These are phyloP conservation scores for Acacia concinna DNA, from an alignment of 331 rosid species.

Conservation along the genomic window DNA sequence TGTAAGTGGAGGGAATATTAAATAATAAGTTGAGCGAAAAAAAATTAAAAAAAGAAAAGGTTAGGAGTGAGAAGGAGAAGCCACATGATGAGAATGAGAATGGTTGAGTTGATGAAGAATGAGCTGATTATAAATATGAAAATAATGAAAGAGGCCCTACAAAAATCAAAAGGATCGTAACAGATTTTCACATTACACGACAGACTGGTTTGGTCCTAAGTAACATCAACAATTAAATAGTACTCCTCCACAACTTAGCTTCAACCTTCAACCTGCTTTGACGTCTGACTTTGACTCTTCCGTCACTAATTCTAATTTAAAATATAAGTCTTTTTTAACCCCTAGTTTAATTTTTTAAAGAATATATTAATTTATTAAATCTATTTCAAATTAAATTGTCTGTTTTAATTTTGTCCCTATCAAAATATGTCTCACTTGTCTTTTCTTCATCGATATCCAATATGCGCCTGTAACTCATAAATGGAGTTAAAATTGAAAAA, in stretches of 20 bases:
- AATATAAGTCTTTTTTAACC: too few relatives aligned
- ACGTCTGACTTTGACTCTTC: slow-evolving; percentile 17
- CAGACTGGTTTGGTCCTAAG: slow-evolving; percentile 34
- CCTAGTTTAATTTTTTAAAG: too few relatives aligned
- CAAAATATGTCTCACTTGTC: too few relatives aligned
- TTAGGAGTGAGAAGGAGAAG: not conserved
- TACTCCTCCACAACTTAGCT: not conserved
- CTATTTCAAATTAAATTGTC: too few relatives aligned
- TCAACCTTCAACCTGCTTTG: slow-evolving; percentile 18
- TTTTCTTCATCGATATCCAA: too few relatives aligned
- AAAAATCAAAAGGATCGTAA: not conserved
- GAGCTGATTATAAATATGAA: not conserved
- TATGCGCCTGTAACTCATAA: too few relatives aligned
- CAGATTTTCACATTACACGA: not conserved
- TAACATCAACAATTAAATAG: slow-evolving; percentile 16
- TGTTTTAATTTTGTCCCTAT: too few relatives aligned
- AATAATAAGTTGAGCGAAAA: not conserved
- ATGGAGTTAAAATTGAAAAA: too few relatives aligned
- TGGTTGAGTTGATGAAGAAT: not conserved
- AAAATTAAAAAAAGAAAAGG: not conserved
- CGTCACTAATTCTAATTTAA: too few relatives aligned
- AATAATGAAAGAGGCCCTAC: slow-evolving; percentile 23
- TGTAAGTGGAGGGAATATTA: not conserved
- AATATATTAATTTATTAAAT: too few relatives aligned
- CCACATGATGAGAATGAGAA: not conserved